phyloP scores from a whole-genome alignment of 306 rosid species.

The Malus domestica region ASM211411v1 NC_041789.1:27887001-27887500 shows the following conservation, averaged over 20 bases:
- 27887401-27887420: not conserved
- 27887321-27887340: not conserved
- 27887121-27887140: not conserved
- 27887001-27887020: conserved; percentile 85
- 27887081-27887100: not conserved
- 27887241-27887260: conserved; percentile 20
- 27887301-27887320: not conserved
- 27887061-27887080: not conserved
- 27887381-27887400: not conserved
- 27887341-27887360: conserved; percentile 9
- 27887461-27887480: not conserved
- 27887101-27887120: not conserved
- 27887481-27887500: no score
- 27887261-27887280: conserved; percentile 14
- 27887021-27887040: conserved; percentile 71
- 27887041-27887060: conserved; percentile 59
- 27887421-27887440: not conserved
- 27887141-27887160: not conserved
- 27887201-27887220: conserved; percentile 69
- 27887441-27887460: not conserved
- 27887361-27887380: not conserved
- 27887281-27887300: not conserved
- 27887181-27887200: conserved; percentile 75
- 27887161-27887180: conserved; percentile 20
- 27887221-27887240: conserved; percentile 57